Evolutionary conservation across 768 basidiomycete species (phyloP), one percentile per base, ranked within the genome.

Genomic region (Rhodotorula diobovata): DNA sequence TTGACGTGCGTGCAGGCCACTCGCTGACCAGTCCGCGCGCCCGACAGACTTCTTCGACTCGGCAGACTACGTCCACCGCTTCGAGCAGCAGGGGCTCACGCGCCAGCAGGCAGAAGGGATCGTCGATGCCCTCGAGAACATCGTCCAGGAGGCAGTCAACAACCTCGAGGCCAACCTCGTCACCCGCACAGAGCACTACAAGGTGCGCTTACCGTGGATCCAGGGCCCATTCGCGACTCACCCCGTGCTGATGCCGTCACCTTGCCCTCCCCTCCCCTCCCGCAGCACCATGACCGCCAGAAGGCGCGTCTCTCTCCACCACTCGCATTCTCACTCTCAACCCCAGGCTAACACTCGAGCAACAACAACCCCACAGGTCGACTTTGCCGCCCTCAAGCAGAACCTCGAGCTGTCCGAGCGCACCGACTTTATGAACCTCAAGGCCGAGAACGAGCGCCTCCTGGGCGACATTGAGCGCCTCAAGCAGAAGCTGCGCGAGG

Each of bases 131-230:
- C 90, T 99, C 86, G 91, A 93, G 21, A 92, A 93, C 77, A 94
- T 98, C 71, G 93, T 99, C 50, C 92, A 96, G 80, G 96, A 99
- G 84, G 93, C 91, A 79, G 88, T 97, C 51, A 86, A 89, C 71
- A 95, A 93, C 78, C 93, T 99, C 92, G 91, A 91, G 50, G 88
- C 87, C 76, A 93, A 92, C 77, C 90, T 98, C 88, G 95, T 98
- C 70, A 93, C 91, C 11, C 93, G 92, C 80, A 88, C 91, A 0
- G 92, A 96, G 75, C 93, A 96, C 79, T 95, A 97, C 81, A 97
- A 97, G 87, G 94, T 90, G 62, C 48, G 84, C n/a, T 79, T 25
- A 50, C 23, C 34, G 39, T 25, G 32, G 8, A 15, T 34, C 53
- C 5, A 8, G n/a, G n/a, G 12, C 15, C n/a, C 14, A 30, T 12